Evolutionary conservation across 2,329 filamentous ascomycete species (phyloP).

Genomic region (Mollisiaceae sp.): DNA sequence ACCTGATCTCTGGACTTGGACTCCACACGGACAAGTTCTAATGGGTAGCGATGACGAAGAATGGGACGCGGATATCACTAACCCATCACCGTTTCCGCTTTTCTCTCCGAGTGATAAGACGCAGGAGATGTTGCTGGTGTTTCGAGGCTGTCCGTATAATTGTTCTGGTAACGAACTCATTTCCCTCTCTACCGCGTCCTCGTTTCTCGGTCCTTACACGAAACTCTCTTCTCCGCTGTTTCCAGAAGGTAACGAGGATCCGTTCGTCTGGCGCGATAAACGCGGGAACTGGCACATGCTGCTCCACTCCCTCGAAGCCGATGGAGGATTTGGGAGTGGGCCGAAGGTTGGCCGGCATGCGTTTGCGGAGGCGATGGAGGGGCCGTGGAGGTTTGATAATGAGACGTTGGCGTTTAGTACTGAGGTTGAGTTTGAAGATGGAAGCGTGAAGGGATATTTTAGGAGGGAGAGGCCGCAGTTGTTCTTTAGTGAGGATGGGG

Average conservation of each 20-base stretch:
- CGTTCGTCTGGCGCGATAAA: conserved; percentile 46
- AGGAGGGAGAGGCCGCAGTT: conserved; percentile 55
- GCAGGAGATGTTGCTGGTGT: conserved; percentile 41
- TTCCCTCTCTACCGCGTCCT: conserved; percentile 1
- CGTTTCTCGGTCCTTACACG: conserved; percentile 12
- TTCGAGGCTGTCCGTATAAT: conserved; percentile 18
- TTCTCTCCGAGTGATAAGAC: conserved; percentile 38
- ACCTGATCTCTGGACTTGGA: conserved; percentile 24
- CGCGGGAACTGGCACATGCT: conserved; percentile 45
- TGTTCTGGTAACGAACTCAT: conserved; percentile 17
- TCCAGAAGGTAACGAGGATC: conserved; percentile 39
- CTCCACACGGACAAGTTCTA: conserved; percentile 14
- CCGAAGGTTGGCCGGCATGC: conserved; percentile 44
- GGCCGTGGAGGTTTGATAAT: conserved; percentile 43
- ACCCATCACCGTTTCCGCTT: conserved; percentile 44
- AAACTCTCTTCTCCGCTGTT: conserved; percentile 9
- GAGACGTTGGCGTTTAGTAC: conserved; percentile 41
- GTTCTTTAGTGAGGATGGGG: conserved; percentile 52
- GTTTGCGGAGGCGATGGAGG: conserved; percentile 39
- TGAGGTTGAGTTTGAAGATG: conserved; percentile 46
- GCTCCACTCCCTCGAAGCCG: conserved; percentile 44
- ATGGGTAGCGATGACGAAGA: background rate
- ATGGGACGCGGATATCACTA: conserved; percentile 42
- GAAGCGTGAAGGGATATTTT: conserved; percentile 46
- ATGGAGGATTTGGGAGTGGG: conserved; percentile 37